Evolutionary conservation across 2,329 filamentous ascomycete species (phyloP).

Genomic region (Davidsoniella neocaledoniae): DNA sequence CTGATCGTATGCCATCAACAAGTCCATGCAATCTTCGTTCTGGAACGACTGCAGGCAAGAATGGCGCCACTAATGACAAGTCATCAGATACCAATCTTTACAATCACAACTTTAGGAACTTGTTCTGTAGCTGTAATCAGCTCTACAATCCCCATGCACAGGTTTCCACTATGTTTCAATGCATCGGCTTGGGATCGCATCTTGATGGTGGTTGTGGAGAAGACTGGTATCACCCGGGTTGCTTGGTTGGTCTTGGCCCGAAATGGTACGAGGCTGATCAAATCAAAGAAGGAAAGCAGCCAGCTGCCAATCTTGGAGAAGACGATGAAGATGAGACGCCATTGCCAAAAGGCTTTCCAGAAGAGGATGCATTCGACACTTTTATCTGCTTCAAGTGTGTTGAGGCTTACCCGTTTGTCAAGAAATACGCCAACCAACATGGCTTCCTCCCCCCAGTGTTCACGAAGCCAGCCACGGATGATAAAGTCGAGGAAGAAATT

Average conservation of each 20-base stretch:
- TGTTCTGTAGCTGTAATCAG: slow-evolving; percentile 77
- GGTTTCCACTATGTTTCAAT: slow-evolving; percentile 97
- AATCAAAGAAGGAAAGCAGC: neutral
- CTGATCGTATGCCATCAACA: slow-evolving; percentile 53
- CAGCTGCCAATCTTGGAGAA: neutral
- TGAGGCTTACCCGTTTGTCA: slow-evolving; percentile 79
- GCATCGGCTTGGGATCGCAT: slow-evolving; percentile 62
- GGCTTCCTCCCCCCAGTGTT: slow-evolving; percentile 69
- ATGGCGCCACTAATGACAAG: slow-evolving; percentile 59
- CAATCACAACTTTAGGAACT: slow-evolving; percentile 89
- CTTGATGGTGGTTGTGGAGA: slow-evolving; percentile 84
- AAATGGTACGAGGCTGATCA: slow-evolving; percentile 42
- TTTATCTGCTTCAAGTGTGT: slow-evolving; percentile 93
- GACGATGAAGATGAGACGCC: slow-evolving; percentile 38
- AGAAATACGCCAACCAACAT: slow-evolving; percentile 60
- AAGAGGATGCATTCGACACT: slow-evolving; percentile 74
- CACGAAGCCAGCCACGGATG: slow-evolving; percentile 16
- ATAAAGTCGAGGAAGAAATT: slow-evolving; percentile 9
- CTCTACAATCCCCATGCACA: slow-evolving; percentile 80
- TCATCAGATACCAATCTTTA: slow-evolving; percentile 65
- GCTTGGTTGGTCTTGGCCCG: slow-evolving; percentile 63
- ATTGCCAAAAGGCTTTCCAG: slow-evolving; percentile 70
- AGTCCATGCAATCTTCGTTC: slow-evolving; percentile 62
- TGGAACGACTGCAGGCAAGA: slow-evolving; percentile 55
- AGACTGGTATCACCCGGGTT: slow-evolving; percentile 96